phyloP scores from a whole-genome alignment of 2,329 filamentous ascomycete species.

The Cryoendolithus antarcticus region DNA sequence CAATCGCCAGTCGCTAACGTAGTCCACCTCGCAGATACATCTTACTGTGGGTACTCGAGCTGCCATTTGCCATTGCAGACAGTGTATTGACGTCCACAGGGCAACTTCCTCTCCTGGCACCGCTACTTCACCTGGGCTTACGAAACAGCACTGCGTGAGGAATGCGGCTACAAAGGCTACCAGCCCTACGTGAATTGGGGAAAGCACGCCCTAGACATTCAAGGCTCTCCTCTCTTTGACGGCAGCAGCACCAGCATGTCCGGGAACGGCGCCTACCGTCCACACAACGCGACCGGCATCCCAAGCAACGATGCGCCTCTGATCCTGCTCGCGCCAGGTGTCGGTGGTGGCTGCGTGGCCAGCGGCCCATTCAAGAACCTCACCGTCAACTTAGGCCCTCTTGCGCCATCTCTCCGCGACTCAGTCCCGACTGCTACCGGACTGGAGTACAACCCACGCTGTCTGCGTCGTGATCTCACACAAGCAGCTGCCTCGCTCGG shows the following conservation, averaged over 20 bases:
- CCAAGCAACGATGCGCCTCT: conserved; percentile 6
- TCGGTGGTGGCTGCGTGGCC: conserved; percentile 41
- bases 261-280: conserved; percentile 17
- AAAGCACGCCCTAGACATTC: conserved; percentile 30
- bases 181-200: conserved; percentile 40
- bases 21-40: no score
- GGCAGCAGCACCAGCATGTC: conserved; percentile 35
- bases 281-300: conserved; percentile 28
- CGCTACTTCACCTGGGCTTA: conserved; percentile 31
- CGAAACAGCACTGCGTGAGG: conserved; percentile 30
- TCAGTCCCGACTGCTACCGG: conserved; percentile 20
- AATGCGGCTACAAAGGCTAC: conserved; percentile 31
- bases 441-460: conserved; percentile 22
- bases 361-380: conserved; percentile 39
- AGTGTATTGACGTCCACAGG: background rate
- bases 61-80: no score
- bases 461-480: conserved; percentile 26
- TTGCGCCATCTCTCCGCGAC: conserved; percentile 21
- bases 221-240: conserved; percentile 42
- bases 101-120: conserved; percentile 29
- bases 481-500: conserved; percentile 7
- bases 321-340: conserved; percentile 25
- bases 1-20: no score
- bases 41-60: conserved; percentile 1
- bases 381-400: conserved; percentile 36